Evolutionary conservation across 306 rosid genomes (phyloP).

Genomic region (Vigna unguiculata): DNA sequence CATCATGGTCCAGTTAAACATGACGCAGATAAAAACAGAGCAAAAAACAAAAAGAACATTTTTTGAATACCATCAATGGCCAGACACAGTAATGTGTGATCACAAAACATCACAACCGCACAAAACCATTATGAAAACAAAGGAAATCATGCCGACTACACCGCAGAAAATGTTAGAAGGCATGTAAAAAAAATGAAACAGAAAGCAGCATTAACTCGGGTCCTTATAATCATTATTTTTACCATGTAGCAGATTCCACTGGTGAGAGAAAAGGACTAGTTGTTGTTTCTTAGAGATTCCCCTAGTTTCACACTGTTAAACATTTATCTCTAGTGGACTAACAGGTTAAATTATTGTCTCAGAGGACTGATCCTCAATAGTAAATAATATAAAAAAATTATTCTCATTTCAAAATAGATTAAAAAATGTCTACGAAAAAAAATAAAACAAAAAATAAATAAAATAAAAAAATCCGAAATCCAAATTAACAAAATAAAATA

Average conservation of each 20-base stretch:
- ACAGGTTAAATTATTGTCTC: neutral
- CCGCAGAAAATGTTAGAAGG: constrained; percentile 45
- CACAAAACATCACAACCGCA: constrained; percentile 51
- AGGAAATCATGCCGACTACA: constrained; percentile 53
- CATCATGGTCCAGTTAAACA: constrained; percentile 10
- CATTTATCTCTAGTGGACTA: neutral
- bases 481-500: neutral
- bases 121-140: constrained; percentile 42
- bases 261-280: constrained; percentile 4
- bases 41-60: neutral
- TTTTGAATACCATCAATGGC: constrained; percentile 30
- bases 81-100: constrained; percentile 41
- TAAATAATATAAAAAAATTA: neutral
- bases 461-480: neutral
- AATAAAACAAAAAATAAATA: neutral
- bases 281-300: constrained; percentile 9
- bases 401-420: neutral
- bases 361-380: neutral
- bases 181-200: constrained; percentile 27
- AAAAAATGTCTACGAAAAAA: neutral
- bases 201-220: constrained; percentile 11
- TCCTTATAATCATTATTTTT: constrained; percentile 5
- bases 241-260: neutral
- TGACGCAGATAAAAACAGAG: neutral
- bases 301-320: neutral